A percentile compares a stretch with the other conserved stretches of the same genome.
These are phyloP conservation scores for Aspergillus biplanus DNA, from an alignment of 495 filamentous ascomycete species.

Conservation along the genomic window DNA sequence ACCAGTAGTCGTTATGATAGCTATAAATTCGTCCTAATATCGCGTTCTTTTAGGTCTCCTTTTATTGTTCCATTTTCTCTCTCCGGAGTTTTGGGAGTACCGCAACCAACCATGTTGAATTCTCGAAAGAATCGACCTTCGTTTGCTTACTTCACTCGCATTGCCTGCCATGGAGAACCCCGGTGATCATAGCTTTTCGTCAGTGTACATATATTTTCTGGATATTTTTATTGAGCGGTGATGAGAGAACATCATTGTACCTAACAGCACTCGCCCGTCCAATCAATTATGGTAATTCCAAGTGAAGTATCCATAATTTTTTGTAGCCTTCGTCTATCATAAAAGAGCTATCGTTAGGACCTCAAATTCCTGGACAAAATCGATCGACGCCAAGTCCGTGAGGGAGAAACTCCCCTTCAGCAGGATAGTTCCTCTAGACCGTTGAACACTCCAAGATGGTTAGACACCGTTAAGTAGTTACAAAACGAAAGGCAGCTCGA, in stretches of 20 bases:
- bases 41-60: conserved; percentile 14
- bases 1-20: not conserved
- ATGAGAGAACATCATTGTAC: not conserved
- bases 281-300: not conserved
- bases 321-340: no score
- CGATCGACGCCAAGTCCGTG: no score
- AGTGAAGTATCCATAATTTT: not conserved
- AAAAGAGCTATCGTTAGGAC: no score
- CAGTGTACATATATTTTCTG: conserved; percentile 17
- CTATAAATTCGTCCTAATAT: conserved; percentile 20
- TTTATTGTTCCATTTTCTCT: not conserved
- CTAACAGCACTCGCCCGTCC: not conserved
- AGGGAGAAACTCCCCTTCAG: no score
- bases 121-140: conserved; percentile 5
- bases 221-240: not conserved
- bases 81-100: conserved; percentile 18
- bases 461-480: no score
- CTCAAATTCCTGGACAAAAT: no score
- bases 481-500: no score
- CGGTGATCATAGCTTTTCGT: not conserved
- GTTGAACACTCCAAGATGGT: no score
- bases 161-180: conserved; percentile 5
- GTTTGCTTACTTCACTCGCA: conserved; percentile 2
- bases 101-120: conserved; percentile 1
- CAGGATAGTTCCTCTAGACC: no score